A percentile compares a stretch with the other conserved stretches of the same genome.
Evolutionary conservation across 2,329 filamentous ascomycete genomes (phyloP).

Genomic region (Alternaria novae-zelandiae): DNA sequence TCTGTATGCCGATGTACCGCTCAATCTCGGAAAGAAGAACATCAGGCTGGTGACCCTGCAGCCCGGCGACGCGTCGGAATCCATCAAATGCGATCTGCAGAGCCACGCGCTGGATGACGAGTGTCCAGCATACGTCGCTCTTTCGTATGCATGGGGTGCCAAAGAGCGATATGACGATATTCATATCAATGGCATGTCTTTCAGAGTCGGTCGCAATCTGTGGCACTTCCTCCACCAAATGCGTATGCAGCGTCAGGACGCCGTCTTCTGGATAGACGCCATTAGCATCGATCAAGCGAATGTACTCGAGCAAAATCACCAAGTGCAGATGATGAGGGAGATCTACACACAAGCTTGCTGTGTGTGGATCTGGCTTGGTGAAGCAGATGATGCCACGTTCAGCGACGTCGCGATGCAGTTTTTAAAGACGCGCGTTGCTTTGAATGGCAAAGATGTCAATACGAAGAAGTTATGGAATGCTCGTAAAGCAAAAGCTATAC

Average conservation of each 20-base stretch:
- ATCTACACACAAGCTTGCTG: neutral
- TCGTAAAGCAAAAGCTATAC: neutral
- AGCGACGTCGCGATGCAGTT: neutral
- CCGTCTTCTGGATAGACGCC: neutral
- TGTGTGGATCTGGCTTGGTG: neutral
- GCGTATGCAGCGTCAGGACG: neutral
- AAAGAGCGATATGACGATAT: neutral
- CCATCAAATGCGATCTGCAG: neutral
- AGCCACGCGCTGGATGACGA: neutral
- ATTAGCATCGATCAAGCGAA: neutral
- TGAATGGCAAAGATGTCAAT: neutral
- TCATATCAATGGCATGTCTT: neutral
- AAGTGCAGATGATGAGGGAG: neutral
- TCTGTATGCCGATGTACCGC: neutral
- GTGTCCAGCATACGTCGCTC: neutral
- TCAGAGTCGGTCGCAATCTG: neutral
- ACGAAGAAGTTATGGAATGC: too few species aligned
- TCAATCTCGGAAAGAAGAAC: neutral
- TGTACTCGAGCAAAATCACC: neutral
- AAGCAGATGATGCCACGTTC: fast-evolving
- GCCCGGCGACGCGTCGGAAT: neutral
- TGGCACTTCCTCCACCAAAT: neutral
- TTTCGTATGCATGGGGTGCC: neutral
- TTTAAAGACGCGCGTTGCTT: fast-evolving
- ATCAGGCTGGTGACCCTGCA: neutral